Base-by-base conservation (phyloP, 345 rosid species). In the Euphorbia tirucalli region DNA sequence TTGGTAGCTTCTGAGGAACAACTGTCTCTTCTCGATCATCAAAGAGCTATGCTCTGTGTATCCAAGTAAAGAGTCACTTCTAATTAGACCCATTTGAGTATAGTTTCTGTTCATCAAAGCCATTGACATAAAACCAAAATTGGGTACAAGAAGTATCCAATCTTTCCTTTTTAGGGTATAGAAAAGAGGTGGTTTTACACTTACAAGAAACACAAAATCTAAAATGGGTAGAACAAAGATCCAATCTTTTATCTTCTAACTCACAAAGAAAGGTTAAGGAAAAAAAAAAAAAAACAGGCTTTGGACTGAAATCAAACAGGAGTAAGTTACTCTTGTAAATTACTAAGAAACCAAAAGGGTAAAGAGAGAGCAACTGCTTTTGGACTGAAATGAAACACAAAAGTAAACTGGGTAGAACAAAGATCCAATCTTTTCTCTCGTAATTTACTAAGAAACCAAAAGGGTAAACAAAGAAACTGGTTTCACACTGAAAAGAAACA, bases 11-110 rank as follows among this genome's bases (percentile, higher is more conserved):
- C 90, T 85, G 52, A 90, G 69, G 66, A 93, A 93, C 66, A 88
- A 32, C 77, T 89, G 95, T 67, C 98, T 81, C 89, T 90, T 90
- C 90, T 91, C 97, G 82, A 87, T 81, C 83, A 85, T 74, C 80
- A 70, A 54, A 18, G 24, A 41, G 31, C 32, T 46, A 41, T 66
- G 66, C 35, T 66, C 70, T 37, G 72, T 69, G 16, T 44, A 18
- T 8, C 65, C 54, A n/a, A 56, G 25, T 57, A 59, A 69, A 19
- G 50, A 27, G 13, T 57, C 63, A 15, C 62, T 65, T 30, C 70
- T 72, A 41, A 46, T 30, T 58, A 54, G 61, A 46, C 71, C 62
- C 46, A 52, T 24, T 59, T 46, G 63, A 7, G 48, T 62, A 71
- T 59, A 41, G 25, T 63, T 41, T 43, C 65, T 14, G 32, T 65